Conservation (phyloP, 345 rosid species). For the Syzygium aromaticum region DNA sequence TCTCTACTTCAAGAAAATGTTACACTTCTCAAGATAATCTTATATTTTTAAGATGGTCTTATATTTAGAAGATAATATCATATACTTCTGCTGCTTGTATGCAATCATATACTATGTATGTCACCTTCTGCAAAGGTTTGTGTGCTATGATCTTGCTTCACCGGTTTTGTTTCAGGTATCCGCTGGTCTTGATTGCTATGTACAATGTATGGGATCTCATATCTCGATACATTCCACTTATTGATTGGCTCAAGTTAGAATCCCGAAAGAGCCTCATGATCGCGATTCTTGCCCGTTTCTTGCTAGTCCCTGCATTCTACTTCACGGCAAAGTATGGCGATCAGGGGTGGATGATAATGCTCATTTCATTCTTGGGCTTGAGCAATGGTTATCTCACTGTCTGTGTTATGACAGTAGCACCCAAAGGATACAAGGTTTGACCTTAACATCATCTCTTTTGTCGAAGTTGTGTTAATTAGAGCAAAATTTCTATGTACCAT, state of each 20-base stretch:
- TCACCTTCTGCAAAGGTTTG: background rate
- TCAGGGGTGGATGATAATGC: constrained; percentile 90
- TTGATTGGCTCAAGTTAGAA: constrained; percentile 48
- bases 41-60: background rate
- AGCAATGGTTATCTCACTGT: constrained; percentile 81
- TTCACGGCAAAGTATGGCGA: constrained; percentile 81
- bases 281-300: constrained; percentile 41
- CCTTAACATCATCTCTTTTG: no score
- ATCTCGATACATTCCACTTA: constrained; percentile 53
- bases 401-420: constrained; percentile 71
- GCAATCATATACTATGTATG: background rate
- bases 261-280: constrained; percentile 52
- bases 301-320: constrained; percentile 73
- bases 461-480: background rate
- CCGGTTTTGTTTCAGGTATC: constrained; percentile 34
- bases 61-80: background rate
- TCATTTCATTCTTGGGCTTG: constrained; percentile 55
- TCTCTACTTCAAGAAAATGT: background rate
- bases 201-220: constrained; percentile 68
- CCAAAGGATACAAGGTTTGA: constrained; percentile 83
- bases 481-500: background rate
- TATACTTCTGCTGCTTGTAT: background rate
- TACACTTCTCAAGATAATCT: background rate
- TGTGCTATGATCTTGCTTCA: background rate
- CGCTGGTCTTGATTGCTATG: constrained; percentile 54